Evolutionary conservation across 192 early-diverging fungal genomes (phyloP), one percentile per base, ranked within the genome.

Genomic region (Polychytrium aggregatum): DNA sequence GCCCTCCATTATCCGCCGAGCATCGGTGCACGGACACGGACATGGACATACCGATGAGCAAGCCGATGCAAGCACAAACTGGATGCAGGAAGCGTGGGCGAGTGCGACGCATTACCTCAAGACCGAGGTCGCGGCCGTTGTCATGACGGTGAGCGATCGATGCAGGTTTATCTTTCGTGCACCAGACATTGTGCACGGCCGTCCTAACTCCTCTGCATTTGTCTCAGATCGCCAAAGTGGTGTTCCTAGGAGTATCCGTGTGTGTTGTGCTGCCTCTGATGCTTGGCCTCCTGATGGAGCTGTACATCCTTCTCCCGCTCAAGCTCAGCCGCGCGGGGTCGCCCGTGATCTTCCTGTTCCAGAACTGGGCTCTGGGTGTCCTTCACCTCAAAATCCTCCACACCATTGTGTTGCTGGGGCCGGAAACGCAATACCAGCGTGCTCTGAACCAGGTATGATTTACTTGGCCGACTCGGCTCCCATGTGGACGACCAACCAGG

Each of bases 341-440:
- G 16, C 57, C 38, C 10, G 37, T 64, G 14, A 26, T 60, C 37
- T 58, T 66, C 41, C 28, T 66, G 17, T 28, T 65, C 33, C 69
- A 85, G 73, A 73, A 81, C 48, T 89, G 83, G 82, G 71, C 82
- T 0, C 48, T 78, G 30, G 86, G 86, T 20, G 59, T 82, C 14
- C 61, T 86, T 6, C 83, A 80, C 45, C 70, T 82, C 62, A 85
- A 79, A 46, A 74, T 86, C 33, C 27, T 58, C 9, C 70, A 82
- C 53, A 57, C 59, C 14, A 41, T 72, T 20, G 36, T 78, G 2
- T 52, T 64, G 33, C 53, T 63, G 41, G 48, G 71, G 22, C 81
- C 82, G 16, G 51, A 68, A 34, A 74, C 68, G 43, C 24, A 41
- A 2, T 61, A 65, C 25, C 49, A 58, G 13, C 34, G 64, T 57